Evolutionary conservation across 768 basidiomycete genomes (phyloP).

Genomic region (Suillus clintonianus): DNA sequence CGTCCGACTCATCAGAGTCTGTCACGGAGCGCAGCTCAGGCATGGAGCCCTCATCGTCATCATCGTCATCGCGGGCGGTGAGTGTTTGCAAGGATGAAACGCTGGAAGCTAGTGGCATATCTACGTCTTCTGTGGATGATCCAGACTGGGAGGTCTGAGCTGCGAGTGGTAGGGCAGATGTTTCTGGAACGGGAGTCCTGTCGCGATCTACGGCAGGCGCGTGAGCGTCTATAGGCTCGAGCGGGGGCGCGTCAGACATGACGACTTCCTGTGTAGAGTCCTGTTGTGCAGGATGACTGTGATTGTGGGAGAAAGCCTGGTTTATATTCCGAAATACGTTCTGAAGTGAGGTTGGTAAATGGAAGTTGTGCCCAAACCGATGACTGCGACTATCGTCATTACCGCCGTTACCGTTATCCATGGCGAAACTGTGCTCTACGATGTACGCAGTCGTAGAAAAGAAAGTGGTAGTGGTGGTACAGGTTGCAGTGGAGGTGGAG

Average conservation of each 20-base stretch:
- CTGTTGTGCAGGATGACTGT: conserved; percentile 5
- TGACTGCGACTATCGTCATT: conserved; percentile 7
- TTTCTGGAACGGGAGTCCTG: conserved; percentile 5
- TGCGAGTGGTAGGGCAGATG: conserved; percentile 3
- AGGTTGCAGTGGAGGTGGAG: conserved; percentile 13
- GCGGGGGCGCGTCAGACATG: conserved; percentile 2
- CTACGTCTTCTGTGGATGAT: conserved; percentile 6
- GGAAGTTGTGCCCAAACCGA: conserved; percentile 19
- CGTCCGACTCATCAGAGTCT: conserved; percentile 37
- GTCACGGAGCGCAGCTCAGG: conserved; percentile 42
- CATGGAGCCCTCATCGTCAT: conserved; percentile 37
- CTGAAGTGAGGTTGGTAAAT: conserved; percentile 28
- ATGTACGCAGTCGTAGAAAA: neutral
- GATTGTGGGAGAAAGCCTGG: conserved; percentile 26
- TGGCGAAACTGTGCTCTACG: neutral
- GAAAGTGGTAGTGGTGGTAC: conserved; percentile 10
- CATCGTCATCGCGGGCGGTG: conserved; percentile 27
- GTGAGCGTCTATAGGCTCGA: conserved; percentile 6
- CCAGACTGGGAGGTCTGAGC: conserved; percentile 6
- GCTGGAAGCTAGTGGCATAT: conserved; percentile 5
- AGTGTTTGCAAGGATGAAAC: neutral
- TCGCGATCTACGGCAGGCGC: neutral
- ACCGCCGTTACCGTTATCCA: conserved; percentile 14
- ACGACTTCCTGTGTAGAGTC: neutral
- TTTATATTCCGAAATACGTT: conserved; percentile 33